Base-by-base conservation (phyloP, 148 eudicot genomes). In the Agrostemma githago region DNA sequence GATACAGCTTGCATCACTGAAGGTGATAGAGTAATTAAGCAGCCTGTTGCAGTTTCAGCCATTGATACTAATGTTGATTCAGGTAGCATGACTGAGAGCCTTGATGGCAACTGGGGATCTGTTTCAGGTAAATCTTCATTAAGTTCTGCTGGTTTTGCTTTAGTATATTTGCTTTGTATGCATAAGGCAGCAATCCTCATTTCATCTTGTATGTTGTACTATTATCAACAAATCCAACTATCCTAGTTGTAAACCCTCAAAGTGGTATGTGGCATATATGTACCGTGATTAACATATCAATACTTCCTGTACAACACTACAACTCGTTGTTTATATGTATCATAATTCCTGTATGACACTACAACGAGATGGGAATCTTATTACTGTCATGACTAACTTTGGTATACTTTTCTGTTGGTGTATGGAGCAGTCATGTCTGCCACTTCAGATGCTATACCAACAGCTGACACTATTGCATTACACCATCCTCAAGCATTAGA, bases 31-130 rank as follows among this genome's bases (percentile, higher is more conserved):
- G 53, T 41, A 43, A 66, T 3, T 66, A 17, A 17, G 51, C 54
- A 66, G 70, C 70, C 17, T 15, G 48, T 34, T 72, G 68, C 63
- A 78, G 77, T 68, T 70, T 81, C 86, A 78, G 86, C 77, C 10
- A 46, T 53, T 37, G 86, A 82, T 75, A 21, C 71, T 46, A 74
- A 79, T 14, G 56, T 71, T 40, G 86, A 83, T 83, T 84, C 86
- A 68, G 61, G 82, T 63, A 82, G 88, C 75, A 81, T 51, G 73
- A 46, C 85, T 79, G 91, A 86, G 64, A 83, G 91, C 75, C 70
- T 89, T 73, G 93, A 87, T 68, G 87, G 82, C 61, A 83, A 83
- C 83, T 87, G 89, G 87, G 86, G 88, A 62, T 90, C 92, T 38
- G 79, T 82, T 71, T 88, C 90, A 87, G 96, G 96, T 90, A 84